Percentiles rank a stretch among this genome's conserved stretches.
Evolutionary conservation across 345 rosid genomes (phyloP).

Genomic region (Cardamine chenopodiifolia): DNA sequence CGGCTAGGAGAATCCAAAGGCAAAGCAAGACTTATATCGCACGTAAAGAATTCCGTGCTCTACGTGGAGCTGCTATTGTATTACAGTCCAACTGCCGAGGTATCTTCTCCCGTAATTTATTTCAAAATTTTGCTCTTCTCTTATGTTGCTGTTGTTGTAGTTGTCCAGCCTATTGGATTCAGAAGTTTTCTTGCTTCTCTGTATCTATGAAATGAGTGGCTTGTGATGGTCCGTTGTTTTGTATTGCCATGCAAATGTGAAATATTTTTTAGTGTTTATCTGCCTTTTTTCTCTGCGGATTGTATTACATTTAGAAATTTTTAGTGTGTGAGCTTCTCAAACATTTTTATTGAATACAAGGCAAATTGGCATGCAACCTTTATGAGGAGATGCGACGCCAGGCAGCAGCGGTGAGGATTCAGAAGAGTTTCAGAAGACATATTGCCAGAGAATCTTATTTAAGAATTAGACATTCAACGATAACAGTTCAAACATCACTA

Average conservation of each 20-base stretch:
- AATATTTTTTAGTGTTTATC: not conserved
- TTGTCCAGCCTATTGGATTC: not conserved
- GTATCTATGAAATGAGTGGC: not conserved
- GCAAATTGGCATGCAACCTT: slow-evolving; percentile 80
- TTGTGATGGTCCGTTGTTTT: slow-evolving; percentile 4
- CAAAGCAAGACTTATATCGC: slow-evolving; percentile 85
- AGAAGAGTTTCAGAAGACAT: slow-evolving; percentile 75
- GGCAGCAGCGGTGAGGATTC: slow-evolving; percentile 90
- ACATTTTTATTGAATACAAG: slow-evolving; percentile 45
- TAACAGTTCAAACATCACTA: slow-evolving; percentile 77
- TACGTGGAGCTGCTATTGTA: slow-evolving; percentile 76
- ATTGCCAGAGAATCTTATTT: slow-evolving; percentile 69
- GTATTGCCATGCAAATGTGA: not conserved
- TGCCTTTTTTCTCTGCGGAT: not conserved
- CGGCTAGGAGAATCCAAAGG: slow-evolving; percentile 92
- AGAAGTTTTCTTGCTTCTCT: not conserved
- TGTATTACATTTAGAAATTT: slow-evolving; percentile 5
- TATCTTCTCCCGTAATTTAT: slow-evolving; percentile 37
- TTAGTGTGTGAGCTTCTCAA: slow-evolving; percentile 35
- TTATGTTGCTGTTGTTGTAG: slow-evolving; percentile 8
- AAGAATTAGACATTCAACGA: slow-evolving; percentile 57
- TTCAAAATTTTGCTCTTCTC: slow-evolving; percentile 2
- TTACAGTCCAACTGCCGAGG: slow-evolving; percentile 93
- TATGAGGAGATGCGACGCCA: slow-evolving; percentile 79
- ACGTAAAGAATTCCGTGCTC: slow-evolving; percentile 72